Base-by-base conservation (phyloP, 306 rosid genomes). In the Carpinus viminea region DNA sequence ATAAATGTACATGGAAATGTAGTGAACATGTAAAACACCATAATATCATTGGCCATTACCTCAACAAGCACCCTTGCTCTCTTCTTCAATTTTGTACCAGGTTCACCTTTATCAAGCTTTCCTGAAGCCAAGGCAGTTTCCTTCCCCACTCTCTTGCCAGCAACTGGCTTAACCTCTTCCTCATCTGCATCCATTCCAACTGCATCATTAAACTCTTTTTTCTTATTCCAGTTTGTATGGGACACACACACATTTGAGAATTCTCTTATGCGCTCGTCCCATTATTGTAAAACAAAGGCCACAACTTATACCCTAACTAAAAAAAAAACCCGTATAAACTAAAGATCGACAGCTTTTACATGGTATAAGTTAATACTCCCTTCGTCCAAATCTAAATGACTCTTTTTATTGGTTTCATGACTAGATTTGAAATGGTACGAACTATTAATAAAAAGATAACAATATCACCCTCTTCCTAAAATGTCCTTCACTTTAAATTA, bases 11-110 rank as follows among this genome's bases (percentile, higher is more conserved):
- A 68, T 54, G 1, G 12, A 56, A 62, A 68, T 61, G 77, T 17
- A 81, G 11, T 59, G n/a, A 80, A 55, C 13, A 24, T 78, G 26
- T 45, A 21, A 85, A 56, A 74, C 59, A 45, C 38, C 24, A 79
- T 60, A 46, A 36, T 64, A 26, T 7, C 46, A 78, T 53, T 47
- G 61, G 72, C 21, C 28, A 72, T 85, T 95, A 95, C 98, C 98
- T 95, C 98, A 85, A 95, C 88, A 79, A 87, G 74, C 73, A 91
- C 97, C 89, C 75, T 91, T 3, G 89, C 48, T 79, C 76, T 86
- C 89, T 86, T 82, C 80, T 93, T 94, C 21, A 77, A 81, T 85
- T 90, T 91, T 57, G 79, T 79, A 81, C 72, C 90, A 74, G 81
- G 81, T 46, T 59, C 86, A 68, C 78, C 92, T 79, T 91, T 88